Percentiles rank a stretch among this genome's conserved stretches.
phyloP scores from a whole-genome alignment of 139 green algal species.

The Chlamydomonas incerta region DNA sequence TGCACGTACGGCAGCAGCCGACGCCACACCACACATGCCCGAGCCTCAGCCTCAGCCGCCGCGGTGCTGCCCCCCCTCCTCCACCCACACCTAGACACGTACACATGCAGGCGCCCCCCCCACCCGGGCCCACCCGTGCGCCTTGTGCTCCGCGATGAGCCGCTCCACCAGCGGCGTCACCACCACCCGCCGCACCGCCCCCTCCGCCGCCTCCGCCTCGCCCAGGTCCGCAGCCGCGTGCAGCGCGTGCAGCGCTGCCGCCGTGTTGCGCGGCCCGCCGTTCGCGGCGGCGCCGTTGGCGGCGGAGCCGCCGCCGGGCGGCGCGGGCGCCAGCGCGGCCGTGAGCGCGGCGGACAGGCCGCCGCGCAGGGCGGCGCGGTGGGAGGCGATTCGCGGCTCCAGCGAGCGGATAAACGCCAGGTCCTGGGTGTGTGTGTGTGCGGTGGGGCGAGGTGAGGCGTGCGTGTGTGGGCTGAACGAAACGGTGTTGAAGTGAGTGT shows the following conservation, averaged over 20 bases:
- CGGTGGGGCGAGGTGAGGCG: too few relatives aligned
- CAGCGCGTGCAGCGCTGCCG: conserved; percentile 75
- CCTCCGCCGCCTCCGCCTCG: conserved; percentile 66
- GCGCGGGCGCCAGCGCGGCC: conserved; percentile 51
- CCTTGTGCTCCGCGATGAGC: conserved; percentile 55
- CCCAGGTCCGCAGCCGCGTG: conserved; percentile 85
- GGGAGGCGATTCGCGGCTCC: conserved; percentile 70
- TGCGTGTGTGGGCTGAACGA: too few relatives aligned
- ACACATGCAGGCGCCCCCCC: neutral
- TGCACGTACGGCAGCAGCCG: too few relatives aligned
- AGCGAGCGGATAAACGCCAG: conserved; percentile 84
- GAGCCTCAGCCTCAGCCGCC: too few relatives aligned
- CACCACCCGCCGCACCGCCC: conserved; percentile 68
- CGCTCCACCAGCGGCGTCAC: conserved; percentile 75
- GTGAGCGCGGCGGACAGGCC: conserved; percentile 65
- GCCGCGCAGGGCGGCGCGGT: conserved; percentile 57
- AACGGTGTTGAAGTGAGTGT: too few relatives aligned
- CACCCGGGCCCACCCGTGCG: neutral
- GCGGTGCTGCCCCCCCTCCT: neutral
- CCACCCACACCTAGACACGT: too few relatives aligned
- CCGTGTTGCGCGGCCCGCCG: neutral
- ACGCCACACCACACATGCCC: too few relatives aligned
- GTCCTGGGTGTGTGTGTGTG: too few relatives aligned
- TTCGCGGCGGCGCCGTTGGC: neutral
- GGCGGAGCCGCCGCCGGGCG: conserved; percentile 52